Percentiles rank a stretch among this genome's conserved stretches.
phyloP scores from a whole-genome alignment of 208 protist species.

The Leptomonas seymouri region DNA sequence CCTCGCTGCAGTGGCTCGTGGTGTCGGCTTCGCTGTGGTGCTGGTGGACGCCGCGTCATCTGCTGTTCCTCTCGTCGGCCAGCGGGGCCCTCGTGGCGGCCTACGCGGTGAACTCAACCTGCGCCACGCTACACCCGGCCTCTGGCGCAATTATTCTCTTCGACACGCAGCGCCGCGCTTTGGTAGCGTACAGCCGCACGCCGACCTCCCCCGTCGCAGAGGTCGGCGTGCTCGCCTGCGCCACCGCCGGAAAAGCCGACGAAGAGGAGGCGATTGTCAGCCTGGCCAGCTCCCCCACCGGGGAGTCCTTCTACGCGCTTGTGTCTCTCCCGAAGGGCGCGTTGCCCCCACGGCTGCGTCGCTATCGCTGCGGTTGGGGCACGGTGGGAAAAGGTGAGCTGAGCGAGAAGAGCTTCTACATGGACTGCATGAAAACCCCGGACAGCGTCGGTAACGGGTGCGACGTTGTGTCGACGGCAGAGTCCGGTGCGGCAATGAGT shows the following conservation, averaged over 20 bases:
- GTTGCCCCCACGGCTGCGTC: conserved; percentile 13
- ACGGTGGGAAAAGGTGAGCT: conserved; percentile 1
- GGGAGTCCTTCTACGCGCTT: conserved; percentile 28
- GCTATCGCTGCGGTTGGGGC: conserved; percentile 27
- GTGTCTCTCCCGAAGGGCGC: conserved; percentile 1
- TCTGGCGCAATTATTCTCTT: conserved; percentile 17
- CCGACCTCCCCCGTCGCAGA: neutral
- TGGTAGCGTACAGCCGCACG: conserved; percentile 27
- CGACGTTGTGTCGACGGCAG: neutral
- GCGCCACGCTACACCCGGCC: conserved; percentile 28
- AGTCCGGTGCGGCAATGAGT: neutral
- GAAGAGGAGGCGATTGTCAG: neutral
- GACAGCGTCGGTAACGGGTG: neutral
- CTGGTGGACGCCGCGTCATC: conserved; percentile 29
- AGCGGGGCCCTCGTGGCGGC: conserved; percentile 9
- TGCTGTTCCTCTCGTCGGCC: conserved; percentile 21
- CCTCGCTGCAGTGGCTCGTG: conserved; percentile 7
- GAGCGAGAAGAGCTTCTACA: conserved; percentile 12
- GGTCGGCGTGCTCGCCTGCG: neutral
- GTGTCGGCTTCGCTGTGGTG: conserved; percentile 16
- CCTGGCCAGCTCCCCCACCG: conserved; percentile 23
- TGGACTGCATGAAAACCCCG: conserved; percentile 5
- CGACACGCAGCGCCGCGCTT: conserved; percentile 21
- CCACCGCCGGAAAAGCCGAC: neutral
- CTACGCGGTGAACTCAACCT: conserved; percentile 3